Conservation (phyloP, 2,329 filamentous ascomycete genomes). For the Cladobotryum protrusum region DNA sequence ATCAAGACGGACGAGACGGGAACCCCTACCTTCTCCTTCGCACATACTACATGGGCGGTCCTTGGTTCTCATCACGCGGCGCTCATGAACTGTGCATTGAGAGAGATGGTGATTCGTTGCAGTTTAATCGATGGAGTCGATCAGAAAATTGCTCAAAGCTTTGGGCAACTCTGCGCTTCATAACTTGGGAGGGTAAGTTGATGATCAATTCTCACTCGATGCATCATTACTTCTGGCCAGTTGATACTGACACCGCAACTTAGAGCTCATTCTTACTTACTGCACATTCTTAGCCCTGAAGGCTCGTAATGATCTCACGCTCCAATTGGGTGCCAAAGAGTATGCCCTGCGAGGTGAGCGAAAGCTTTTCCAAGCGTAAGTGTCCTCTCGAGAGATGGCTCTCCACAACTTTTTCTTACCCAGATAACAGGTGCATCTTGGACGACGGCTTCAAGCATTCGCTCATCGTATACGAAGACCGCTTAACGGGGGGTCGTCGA, state of each 20-base stretch:
- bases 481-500: constrained; percentile 40
- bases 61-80: constrained; percentile 44
- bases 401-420: background rate
- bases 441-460: constrained; percentile 50
- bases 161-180: constrained; percentile 51
- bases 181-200: constrained; percentile 53
- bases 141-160: constrained; percentile 37
- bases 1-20: constrained; percentile 37
- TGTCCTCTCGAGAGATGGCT: background rate
- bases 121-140: constrained; percentile 47
- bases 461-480: constrained; percentile 49
- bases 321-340: constrained; percentile 40
- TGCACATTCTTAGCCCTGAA: constrained; percentile 54
- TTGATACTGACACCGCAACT: background rate
- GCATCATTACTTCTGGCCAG: background rate
- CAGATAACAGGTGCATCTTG: constrained; percentile 42
- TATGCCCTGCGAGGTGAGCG: constrained; percentile 43
- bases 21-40: constrained; percentile 44
- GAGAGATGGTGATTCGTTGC: constrained; percentile 42
- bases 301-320: constrained; percentile 39
- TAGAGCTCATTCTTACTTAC: constrained; percentile 56
- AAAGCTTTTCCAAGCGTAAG: constrained; percentile 52
- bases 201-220: background rate
- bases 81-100: constrained; percentile 50
- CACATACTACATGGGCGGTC: constrained; percentile 31